These are phyloP conservation scores for Echium plantagineum DNA, from an alignment of 257 asterid genomes.

Conservation along the genomic window DNA sequence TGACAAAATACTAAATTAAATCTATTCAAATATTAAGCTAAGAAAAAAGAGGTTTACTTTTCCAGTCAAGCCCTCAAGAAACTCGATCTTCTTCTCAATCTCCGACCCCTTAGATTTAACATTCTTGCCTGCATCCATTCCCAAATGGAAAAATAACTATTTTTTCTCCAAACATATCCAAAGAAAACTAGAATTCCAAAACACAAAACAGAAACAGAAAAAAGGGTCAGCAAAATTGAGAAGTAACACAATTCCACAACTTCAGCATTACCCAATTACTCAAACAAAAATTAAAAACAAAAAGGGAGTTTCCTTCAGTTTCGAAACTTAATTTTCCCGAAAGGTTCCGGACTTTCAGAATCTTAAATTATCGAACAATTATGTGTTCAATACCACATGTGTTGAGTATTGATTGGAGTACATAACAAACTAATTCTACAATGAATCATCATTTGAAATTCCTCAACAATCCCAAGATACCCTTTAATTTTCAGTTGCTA, in stretches of 20 bases:
- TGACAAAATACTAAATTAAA: conserved; percentile 1
- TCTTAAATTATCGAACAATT: too few relatives aligned
- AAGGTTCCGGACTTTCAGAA: too few relatives aligned
- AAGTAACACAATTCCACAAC: neutral
- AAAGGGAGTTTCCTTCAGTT: too few relatives aligned
- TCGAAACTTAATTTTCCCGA: too few relatives aligned
- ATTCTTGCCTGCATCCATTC: conserved; percentile 58
- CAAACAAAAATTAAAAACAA: neutral
- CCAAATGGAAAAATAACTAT: conserved; percentile 21
- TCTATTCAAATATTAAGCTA: neutral
- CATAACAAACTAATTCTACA: too few relatives aligned
- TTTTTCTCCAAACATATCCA: conserved; percentile 8
- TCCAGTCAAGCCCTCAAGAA: conserved; percentile 81
- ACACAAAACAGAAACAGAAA: neutral
- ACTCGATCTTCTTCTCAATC: conserved; percentile 83
- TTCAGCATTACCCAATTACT: neutral
- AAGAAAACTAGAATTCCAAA: neutral
- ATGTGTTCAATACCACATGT: too few relatives aligned
- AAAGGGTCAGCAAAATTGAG: neutral
- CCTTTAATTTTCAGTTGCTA: too few relatives aligned
- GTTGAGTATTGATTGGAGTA: too few relatives aligned
- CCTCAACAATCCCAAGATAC: too few relatives aligned
- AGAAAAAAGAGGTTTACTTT: conserved; percentile 33
- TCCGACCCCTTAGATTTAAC: conserved; percentile 48
- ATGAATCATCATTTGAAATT: too few relatives aligned